Conservation (phyloP, 345 rosid species). For the Combretum micranthum region DNA sequence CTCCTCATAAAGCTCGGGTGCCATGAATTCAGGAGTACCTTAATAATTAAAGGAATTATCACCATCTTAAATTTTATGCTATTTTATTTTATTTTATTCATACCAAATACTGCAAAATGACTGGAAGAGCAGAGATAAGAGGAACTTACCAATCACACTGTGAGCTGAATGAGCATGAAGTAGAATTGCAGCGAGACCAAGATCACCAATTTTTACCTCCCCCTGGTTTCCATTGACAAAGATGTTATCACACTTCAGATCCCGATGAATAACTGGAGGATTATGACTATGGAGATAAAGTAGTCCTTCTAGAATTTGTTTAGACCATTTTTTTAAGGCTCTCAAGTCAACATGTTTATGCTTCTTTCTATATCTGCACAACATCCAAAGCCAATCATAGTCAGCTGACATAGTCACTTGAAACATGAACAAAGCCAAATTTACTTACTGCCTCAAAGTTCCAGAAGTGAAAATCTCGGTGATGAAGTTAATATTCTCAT, state of each 20-base stretch:
- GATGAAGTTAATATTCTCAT: slow-evolving; percentile 78
- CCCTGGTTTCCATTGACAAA: slow-evolving; percentile 97
- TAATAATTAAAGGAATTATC: neutral
- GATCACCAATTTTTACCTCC: slow-evolving; percentile 93
- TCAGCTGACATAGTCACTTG: too few relatives aligned
- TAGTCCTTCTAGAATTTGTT: slow-evolving; percentile 81
- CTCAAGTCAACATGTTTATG: slow-evolving; percentile 82
- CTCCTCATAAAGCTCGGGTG: slow-evolving; percentile 97
- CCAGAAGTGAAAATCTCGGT: slow-evolving; percentile 97
- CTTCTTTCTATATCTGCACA: slow-evolving; percentile 72
- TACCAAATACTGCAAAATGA: neutral
- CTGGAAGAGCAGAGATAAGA: neutral
- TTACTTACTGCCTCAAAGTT: slow-evolving; percentile 67
- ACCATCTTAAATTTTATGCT: too few relatives aligned
- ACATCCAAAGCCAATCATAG: slow-evolving; percentile 4
- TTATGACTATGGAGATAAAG: slow-evolving; percentile 81
- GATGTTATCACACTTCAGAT: slow-evolving; percentile 92
- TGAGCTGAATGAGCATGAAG: slow-evolving; percentile 70
- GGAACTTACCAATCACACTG: slow-evolving; percentile 65
- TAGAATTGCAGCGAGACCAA: slow-evolving; percentile 79
- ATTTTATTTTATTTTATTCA: neutral
- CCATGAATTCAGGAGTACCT: slow-evolving; percentile 99
- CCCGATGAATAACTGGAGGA: slow-evolving; percentile 94
- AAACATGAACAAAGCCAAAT: too few relatives aligned
- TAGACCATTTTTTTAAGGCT: slow-evolving; percentile 91